These are phyloP conservation scores for Suillus subluteus DNA, from an alignment of 768 basidiomycete genomes.

Conservation along the genomic window DNA sequence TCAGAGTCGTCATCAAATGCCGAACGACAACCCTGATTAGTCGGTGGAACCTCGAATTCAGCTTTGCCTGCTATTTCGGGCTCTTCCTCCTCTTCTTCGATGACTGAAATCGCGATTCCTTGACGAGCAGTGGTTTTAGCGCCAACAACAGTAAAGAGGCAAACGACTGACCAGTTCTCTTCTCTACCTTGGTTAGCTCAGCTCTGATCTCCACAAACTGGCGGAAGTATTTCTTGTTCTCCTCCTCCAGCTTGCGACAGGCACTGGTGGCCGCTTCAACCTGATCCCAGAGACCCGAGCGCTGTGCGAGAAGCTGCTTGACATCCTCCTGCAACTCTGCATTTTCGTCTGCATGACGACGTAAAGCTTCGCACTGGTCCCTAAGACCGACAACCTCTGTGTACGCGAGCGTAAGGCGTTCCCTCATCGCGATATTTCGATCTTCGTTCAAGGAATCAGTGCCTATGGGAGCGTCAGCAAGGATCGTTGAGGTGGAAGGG, in stretches of 20 bases:
- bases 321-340: neutral
- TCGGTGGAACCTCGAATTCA: neutral
- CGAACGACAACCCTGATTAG: neutral
- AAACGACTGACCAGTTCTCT: neutral
- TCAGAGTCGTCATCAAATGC: slow-evolving; percentile 4
- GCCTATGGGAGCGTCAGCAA: neutral
- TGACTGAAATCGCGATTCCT: slow-evolving; percentile 2
- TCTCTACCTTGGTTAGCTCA: neutral
- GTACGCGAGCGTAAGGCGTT: slow-evolving; percentile 3
- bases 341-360: neutral
- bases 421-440: neutral
- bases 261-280: neutral
- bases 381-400: neutral
- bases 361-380: neutral
- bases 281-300: neutral
- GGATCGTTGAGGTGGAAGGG: neutral
- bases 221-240: slow-evolving; percentile 2
- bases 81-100: neutral
- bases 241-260: neutral
- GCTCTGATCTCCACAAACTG: slow-evolving; percentile 4
- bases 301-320: neutral
- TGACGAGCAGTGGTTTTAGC: neutral
- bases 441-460: neutral
- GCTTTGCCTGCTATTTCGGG: neutral
- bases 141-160: neutral